These are phyloP conservation scores for Sechiopsis laciniata DNA, from an alignment of 306 rosid species.

Conservation along the genomic window DNA sequence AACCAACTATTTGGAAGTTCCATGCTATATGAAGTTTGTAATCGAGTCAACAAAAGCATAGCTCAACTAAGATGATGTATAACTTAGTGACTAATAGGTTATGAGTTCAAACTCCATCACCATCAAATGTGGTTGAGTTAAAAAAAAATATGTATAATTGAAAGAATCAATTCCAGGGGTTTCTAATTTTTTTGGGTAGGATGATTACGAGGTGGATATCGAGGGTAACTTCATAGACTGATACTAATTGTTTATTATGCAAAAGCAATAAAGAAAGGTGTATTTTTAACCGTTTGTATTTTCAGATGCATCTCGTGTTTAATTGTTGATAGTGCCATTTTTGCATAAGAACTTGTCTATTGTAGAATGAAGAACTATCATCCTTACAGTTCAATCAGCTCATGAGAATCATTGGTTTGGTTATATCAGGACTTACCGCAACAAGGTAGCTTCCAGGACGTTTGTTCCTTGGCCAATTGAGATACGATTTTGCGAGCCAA, in stretches of 20 bases:
- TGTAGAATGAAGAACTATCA: neutral
- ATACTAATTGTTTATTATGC: neutral
- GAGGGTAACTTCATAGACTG: neutral
- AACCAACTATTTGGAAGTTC: conserved; percentile 8
- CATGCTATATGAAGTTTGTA: neutral
- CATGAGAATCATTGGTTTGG: conserved; percentile 7
- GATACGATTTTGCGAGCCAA: conserved; percentile 89
- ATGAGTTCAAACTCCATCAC: too few relatives aligned
- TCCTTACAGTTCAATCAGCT: conserved; percentile 17
- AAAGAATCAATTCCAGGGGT: conserved; percentile 5
- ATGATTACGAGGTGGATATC: neutral
- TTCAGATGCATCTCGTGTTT: neutral
- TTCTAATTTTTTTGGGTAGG: neutral
- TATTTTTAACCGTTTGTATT: neutral
- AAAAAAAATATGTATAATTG: too few relatives aligned
- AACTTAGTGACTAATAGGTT: too few relatives aligned
- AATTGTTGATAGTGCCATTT: neutral
- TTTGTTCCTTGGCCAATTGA: conserved; percentile 94
- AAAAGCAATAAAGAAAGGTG: neutral
- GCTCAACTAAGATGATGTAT: too few relatives aligned
- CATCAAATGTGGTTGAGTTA: too few relatives aligned
- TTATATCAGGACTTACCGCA: conserved; percentile 77
- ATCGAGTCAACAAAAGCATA: neutral
- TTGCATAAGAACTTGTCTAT: neutral
- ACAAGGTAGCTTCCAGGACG: conserved; percentile 62